Conservation (phyloP, 2,329 filamentous ascomycete species). For the Neofusicoccum kwambonambiense region DNA sequence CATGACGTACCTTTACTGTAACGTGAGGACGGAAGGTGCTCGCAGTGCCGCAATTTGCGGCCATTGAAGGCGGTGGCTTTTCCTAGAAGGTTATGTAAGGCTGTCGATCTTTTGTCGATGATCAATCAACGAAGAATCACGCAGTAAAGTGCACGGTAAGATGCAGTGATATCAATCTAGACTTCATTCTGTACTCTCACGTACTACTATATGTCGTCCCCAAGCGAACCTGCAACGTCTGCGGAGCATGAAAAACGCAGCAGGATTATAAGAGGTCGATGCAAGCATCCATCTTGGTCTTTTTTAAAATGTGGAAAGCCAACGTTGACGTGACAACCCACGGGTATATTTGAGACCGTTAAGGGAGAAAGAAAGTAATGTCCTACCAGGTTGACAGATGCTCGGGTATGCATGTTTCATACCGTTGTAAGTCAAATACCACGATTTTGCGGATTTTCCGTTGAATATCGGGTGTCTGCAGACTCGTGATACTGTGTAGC, state of each 20-base stretch:
- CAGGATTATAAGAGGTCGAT: constrained; percentile 13
- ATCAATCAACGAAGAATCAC: neutral
- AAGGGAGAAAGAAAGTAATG: neutral
- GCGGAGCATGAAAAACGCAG: neutral
- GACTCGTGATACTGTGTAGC: neutral
- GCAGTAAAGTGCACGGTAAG: neutral
- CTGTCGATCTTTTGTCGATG: too few relatives aligned
- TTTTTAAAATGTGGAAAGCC: constrained; percentile 10
- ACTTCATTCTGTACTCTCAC: neutral
- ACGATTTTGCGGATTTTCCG: too few relatives aligned
- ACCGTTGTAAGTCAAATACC: neutral
- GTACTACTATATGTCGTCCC: constrained; percentile 2
- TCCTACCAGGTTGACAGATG: neutral
- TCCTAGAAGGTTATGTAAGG: too few relatives aligned
- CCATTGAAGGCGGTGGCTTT: too few relatives aligned
- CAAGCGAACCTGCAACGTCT: constrained; percentile 14
- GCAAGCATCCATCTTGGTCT: constrained; percentile 12
- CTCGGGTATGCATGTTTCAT: neutral
- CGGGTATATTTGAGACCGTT: constrained; percentile 12
- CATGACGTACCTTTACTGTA: too few relatives aligned
- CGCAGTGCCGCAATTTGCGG: too few relatives aligned
- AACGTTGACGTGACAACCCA: constrained; percentile 1
- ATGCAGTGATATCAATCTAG: neutral
- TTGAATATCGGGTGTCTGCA: neutral
- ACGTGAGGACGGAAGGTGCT: too few relatives aligned